Base-by-base conservation (phyloP, 2,329 filamentous ascomycete genomes). In the Leptographium procerum region DNA sequence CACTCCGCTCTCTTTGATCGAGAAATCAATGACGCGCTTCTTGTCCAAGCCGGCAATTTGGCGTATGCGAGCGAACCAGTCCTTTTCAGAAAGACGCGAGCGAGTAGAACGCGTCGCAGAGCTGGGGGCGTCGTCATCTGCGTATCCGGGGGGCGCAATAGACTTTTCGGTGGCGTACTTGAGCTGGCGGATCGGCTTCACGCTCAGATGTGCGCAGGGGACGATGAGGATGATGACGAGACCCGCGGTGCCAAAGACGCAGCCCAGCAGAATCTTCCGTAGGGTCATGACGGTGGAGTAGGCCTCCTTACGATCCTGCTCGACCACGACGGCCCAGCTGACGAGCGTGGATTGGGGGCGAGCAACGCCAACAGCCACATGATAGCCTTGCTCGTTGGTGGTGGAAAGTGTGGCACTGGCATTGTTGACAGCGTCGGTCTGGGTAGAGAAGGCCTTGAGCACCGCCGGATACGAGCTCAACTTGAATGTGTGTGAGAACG, bases 241-340 rank as follows among this genome's bases (percentile, higher is more conserved):
- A 0, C 86, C 91, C 14, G 86, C 80, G 0, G 90, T 92, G 1
- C 87, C 89, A 68, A 96, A 95, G 0, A 95, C 87, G 61, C 89
- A 95, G 6, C 84, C 89, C 2, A 96, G 72, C 1, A 96, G 80
- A 55, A 96, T 89, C 53, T 86, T 85, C 24, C 88, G 83, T n/a
- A 96, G 76, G 24, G 83, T 84, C 31, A 77, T 72, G 59, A 96
- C 91, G 0, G 91, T 88, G 9, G 77, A 76, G 72, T 87, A 91
- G 0, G 91, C 89, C 70, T 96, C 91, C 26, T 69, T 69, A 62
- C 83, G 83, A 2, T 83, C 76, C 69, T 94, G 86, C 68, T 96
- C 91, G 1, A 96, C 81, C 2, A 95, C 66, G 4, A 96, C 74
- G 6, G 88, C 84, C 91, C 91, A 96, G 66, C 92, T 83, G 9